Percentiles rank a stretch among this genome's conserved stretches.
Evolutionary conservation across 129 eudicot species (phyloP).

Genomic region (Apium graveolens): DNA sequence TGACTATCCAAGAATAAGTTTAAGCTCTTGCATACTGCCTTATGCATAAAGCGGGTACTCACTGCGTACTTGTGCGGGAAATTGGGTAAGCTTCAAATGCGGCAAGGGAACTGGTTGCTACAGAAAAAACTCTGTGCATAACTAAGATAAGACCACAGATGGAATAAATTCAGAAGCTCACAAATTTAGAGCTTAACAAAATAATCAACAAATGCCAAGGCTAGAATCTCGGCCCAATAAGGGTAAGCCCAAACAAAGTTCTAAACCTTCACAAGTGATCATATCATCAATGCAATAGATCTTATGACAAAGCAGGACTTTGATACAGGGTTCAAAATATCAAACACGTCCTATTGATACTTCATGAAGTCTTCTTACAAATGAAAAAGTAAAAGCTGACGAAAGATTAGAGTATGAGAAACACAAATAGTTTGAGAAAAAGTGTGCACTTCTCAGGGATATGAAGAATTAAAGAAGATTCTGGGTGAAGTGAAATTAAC

Average conservation of each 20-base stretch:
- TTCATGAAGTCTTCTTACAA: neutral
- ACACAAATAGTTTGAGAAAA: neutral
- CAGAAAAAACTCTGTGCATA: neutral
- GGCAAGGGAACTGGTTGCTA: neutral
- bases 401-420: neutral
- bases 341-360: neutral
- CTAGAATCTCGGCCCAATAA: neutral
- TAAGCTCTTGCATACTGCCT: neutral
- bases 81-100: neutral
- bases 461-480: conserved; percentile 47
- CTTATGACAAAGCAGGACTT: neutral
- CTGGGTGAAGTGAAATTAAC: conserved; percentile 43
- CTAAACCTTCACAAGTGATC: neutral
- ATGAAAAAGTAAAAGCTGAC: neutral
- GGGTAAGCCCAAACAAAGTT: neutral
- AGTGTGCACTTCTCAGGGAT: conserved; percentile 61
- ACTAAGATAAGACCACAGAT: neutral
- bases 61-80: neutral
- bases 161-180: neutral
- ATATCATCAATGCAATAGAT: neutral
- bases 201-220: neutral
- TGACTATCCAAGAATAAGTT: too few relatives aligned
- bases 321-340: neutral
- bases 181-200: neutral
- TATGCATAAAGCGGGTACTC: neutral